Conservation (phyloP, 139 green algal species). For the Edaphochlamys debaryana region DNA sequence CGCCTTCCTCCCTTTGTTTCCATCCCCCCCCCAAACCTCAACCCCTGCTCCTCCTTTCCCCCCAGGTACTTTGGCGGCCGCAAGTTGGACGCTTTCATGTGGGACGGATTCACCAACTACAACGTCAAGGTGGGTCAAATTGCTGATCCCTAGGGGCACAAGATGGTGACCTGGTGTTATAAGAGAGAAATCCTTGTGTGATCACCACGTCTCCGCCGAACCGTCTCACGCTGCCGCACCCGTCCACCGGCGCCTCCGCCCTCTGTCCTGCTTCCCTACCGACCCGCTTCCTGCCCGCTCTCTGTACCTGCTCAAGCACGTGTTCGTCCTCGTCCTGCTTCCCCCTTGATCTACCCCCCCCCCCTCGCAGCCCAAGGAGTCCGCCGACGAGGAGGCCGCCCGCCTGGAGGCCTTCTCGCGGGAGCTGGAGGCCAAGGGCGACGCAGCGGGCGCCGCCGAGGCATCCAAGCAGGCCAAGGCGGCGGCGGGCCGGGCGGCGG, state of each 20-base stretch:
- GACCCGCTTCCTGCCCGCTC: neutral
- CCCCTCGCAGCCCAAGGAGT: conserved; percentile 67
- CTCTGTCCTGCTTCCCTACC: no score
- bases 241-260: no score
- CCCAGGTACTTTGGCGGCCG: conserved; percentile 85
- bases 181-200: no score
- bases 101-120: conserved; percentile 90
- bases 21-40: neutral
- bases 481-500: neutral
- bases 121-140: conserved; percentile 53
- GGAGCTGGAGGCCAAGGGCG: conserved; percentile 73
- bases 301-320: neutral
- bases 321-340: neutral
- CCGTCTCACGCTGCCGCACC: no score
- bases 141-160: no score
- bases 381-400: conserved; percentile 78
- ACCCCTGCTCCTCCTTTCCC: no score
- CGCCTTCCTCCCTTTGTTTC: no score
- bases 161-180: no score
- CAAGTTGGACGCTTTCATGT: conserved; percentile 80
- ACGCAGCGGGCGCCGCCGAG: neutral
- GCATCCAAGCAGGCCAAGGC: neutral
- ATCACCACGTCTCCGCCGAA: no score
- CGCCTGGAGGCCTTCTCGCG: conserved; percentile 78
- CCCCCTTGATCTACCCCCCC: neutral